Conservation (phyloP, 805 yeast genomes). For the Kregervanrija fluxuum region DNA sequence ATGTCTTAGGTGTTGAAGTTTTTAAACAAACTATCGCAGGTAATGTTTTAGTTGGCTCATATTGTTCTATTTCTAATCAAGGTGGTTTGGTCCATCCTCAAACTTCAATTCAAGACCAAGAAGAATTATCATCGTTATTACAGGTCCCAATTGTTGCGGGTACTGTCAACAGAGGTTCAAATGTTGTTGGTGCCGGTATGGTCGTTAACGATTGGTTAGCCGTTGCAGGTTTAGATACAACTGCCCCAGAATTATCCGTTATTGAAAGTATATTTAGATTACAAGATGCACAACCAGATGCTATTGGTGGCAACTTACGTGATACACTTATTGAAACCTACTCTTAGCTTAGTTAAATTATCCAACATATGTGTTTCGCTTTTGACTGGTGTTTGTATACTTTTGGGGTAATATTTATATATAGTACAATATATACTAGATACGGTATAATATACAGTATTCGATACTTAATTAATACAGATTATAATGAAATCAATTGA, state of each 20-base stretch:
- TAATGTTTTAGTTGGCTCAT: conserved; percentile 93
- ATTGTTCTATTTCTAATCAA: conserved; percentile 90
- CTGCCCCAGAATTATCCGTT: conserved; percentile 97
- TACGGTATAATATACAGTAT: too few relatives aligned
- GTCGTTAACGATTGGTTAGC: conserved; percentile 98
- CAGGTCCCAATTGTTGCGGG: conserved; percentile 99
- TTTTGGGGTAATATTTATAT: too few relatives aligned
- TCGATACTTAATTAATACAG: too few relatives aligned
- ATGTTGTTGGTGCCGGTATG: conserved; percentile 98
- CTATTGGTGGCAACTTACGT: conserved; percentile 77
- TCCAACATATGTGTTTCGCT: conserved; percentile 1
- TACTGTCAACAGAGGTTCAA: conserved; percentile 94
- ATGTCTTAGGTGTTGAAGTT: conserved; percentile 96
- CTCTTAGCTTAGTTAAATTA: conserved; percentile 35
- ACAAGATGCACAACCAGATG: conserved; percentile 85
- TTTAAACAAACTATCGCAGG: conserved; percentile 99
- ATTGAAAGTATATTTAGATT: conserved; percentile 92
- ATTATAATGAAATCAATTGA: too few relatives aligned
- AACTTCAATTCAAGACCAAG: conserved; percentile 96
- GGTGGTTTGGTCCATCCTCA: conserved; percentile 99
- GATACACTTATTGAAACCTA: conserved; percentile 91
- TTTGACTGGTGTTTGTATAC: too few relatives aligned
- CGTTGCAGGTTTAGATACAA: conserved; percentile 93
- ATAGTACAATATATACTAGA: too few relatives aligned
- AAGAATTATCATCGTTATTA: conserved; percentile 87